A percentile compares a stretch with the other conserved stretches of the same genome.
These are phyloP conservation scores for Backusella luteola DNA, from an alignment of 192 early-diverging fungal genomes.

Conservation along the genomic window DNA sequence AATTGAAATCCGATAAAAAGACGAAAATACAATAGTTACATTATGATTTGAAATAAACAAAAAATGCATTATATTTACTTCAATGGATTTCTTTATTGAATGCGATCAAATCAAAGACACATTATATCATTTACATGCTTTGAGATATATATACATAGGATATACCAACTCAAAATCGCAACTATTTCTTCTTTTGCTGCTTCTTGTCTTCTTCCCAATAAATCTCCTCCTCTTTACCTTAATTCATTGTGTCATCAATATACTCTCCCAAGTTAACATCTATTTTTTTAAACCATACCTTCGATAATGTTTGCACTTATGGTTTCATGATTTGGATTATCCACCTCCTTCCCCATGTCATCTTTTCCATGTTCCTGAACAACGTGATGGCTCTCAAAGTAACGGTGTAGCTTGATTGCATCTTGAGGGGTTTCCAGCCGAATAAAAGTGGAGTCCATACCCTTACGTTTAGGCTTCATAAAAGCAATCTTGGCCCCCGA, in stretches of 20 bases:
- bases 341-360: background rate
- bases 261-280: background rate
- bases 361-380: slow-evolving; percentile 11
- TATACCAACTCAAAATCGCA: too few species aligned
- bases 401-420: slow-evolving; percentile 6
- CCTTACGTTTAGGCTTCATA: background rate
- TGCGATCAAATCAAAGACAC: too few species aligned
- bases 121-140: too few species aligned
- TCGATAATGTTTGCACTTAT: background rate
- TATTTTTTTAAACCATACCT: background rate
- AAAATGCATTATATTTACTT: too few species aligned
- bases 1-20: background rate
- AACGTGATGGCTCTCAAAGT: slow-evolving; percentile 6
- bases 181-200: background rate
- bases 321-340: background rate
- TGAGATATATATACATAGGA: too few species aligned
- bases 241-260: background rate
- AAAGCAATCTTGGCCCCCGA: background rate
- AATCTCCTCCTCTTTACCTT: slow-evolving; percentile 25
- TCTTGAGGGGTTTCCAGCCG: slow-evolving; percentile 18
- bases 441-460: slow-evolving; percentile 14
- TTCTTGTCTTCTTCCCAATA: slow-evolving; percentile 25
- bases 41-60: background rate
- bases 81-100: too few species aligned
- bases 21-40: background rate